These are phyloP conservation scores for Lyophyllum atratum DNA, from an alignment of 768 basidiomycete species.

Conservation along the genomic window DNA sequence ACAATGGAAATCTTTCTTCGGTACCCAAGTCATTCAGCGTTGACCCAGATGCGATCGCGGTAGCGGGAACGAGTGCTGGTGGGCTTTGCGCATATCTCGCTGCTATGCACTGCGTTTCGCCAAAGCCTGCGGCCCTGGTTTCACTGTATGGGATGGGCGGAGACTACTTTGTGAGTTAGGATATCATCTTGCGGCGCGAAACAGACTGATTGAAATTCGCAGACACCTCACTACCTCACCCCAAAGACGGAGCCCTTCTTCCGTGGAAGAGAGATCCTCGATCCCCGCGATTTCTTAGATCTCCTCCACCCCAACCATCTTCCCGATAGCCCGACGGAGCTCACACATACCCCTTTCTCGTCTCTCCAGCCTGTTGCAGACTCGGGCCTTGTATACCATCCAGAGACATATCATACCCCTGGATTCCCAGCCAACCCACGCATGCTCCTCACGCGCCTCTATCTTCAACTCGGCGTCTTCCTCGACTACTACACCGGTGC, in stretches of 20 bases:
- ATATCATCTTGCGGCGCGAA: too few relatives aligned
- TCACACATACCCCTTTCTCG: constrained; percentile 3
- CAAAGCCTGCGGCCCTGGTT: constrained; percentile 55
- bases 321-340: background rate
- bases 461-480: constrained; percentile 57
- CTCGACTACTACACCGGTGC: constrained; percentile 62
- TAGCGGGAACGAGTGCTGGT: constrained; percentile 61
- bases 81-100: constrained; percentile 66
- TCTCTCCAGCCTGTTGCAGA: constrained; percentile 33
- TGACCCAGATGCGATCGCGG: constrained; percentile 46
- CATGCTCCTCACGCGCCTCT: constrained; percentile 57
- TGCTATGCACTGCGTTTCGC: constrained; percentile 47
- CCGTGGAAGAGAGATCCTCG: constrained; percentile 55
- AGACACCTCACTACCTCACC: constrained; percentile 54
- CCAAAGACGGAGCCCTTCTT: constrained; percentile 54
- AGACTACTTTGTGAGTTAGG: constrained; percentile 44
- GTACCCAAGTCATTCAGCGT: constrained; percentile 30
- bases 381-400: constrained; percentile 50
- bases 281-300: constrained; percentile 45
- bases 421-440: constrained; percentile 65
- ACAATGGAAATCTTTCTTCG: background rate
- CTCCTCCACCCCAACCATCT: constrained; percentile 46
- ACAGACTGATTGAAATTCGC: too few relatives aligned
- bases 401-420: constrained; percentile 45
- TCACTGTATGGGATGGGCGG: constrained; percentile 70